Conservation (phyloP, 2,329 filamentous ascomycete species). For the Apiospora sp. region DNA sequence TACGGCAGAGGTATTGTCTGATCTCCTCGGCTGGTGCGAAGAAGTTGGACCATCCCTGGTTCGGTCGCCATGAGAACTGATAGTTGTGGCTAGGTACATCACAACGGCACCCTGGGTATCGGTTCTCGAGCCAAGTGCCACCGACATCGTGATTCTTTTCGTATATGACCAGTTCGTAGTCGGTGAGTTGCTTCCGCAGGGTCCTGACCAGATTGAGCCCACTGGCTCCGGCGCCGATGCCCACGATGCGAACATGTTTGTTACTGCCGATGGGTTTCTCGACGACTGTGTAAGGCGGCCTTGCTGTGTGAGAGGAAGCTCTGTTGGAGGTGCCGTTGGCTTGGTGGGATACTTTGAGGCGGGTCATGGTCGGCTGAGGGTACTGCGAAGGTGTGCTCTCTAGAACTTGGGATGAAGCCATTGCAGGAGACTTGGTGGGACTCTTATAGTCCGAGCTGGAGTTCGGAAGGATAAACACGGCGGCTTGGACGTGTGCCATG, state of each 20-base stretch:
- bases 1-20: slow-evolving; percentile 56
- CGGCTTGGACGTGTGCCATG: neutral
- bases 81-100: slow-evolving; percentile 69
- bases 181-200: slow-evolving; percentile 50
- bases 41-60: slow-evolving; percentile 66
- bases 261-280: slow-evolving; percentile 49
- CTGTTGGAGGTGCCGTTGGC: slow-evolving; percentile 29
- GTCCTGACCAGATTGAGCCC: slow-evolving; percentile 55
- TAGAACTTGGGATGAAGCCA: neutral
- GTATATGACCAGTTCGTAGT: slow-evolving; percentile 58
- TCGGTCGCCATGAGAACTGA: slow-evolving; percentile 68
- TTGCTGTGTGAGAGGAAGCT: slow-evolving; percentile 24
- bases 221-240: slow-evolving; percentile 54
- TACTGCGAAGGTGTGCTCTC: slow-evolving; percentile 23
- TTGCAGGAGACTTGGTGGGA: neutral
- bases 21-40: slow-evolving; percentile 65
- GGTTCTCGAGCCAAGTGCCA: slow-evolving; percentile 67
- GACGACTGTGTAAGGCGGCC: slow-evolving; percentile 43
- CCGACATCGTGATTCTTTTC: slow-evolving; percentile 64
- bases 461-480: neutral
- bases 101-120: slow-evolving; percentile 65
- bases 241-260: slow-evolving; percentile 52
- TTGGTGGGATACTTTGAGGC: slow-evolving; percentile 33
- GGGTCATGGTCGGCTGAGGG: slow-evolving; percentile 38
- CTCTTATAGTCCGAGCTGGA: neutral